A percentile compares a stretch with the other conserved stretches of the same genome.
Conservation (phyloP, 1,284 basidiomycete genomes). For the Violaceomyces palustris region DNA sequence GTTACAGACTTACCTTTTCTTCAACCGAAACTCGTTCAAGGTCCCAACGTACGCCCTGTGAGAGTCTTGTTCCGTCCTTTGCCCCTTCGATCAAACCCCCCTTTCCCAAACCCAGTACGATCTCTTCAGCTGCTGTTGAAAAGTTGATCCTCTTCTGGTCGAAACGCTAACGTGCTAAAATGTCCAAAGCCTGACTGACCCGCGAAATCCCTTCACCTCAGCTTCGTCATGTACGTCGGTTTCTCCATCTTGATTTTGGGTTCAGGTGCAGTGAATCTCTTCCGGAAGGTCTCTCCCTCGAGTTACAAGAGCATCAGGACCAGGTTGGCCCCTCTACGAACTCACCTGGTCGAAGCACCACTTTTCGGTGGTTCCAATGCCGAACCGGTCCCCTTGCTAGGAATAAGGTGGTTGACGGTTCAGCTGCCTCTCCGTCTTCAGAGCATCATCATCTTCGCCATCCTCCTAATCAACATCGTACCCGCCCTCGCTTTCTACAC, state of each 20-base stretch:
- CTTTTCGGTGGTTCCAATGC: conserved; percentile 10
- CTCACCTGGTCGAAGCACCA: conserved; percentile 14
- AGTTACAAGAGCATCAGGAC: conserved; percentile 1
- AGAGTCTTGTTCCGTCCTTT: no score
- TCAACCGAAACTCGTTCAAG: conserved; percentile 14
- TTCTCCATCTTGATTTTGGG: conserved; percentile 10
- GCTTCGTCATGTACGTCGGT: conserved; percentile 12
- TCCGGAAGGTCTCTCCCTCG: conserved; percentile 4
- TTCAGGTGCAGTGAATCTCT: conserved; percentile 1
- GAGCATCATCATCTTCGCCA: conserved; percentile 10
- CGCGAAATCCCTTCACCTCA: neutral
- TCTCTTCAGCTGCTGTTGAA: neutral
- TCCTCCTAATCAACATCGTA: conserved; percentile 27
- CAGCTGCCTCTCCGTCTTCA: conserved; percentile 31
- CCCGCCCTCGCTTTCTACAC: conserved; percentile 25
- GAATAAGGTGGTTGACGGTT: conserved; percentile 12
- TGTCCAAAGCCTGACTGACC: neutral
- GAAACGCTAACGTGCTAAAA: neutral
- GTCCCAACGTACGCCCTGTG: conserved; percentile 10
- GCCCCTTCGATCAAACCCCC: neutral
- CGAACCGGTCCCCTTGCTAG: conserved; percentile 5
- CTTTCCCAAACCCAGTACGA: neutral
- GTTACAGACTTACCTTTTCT: no score
- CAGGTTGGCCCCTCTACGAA: conserved; percentile 3
- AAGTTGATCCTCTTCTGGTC: neutral